Conservation (phyloP, 176 grass and related monocot species). For the Pontederia crassipes region DNA sequence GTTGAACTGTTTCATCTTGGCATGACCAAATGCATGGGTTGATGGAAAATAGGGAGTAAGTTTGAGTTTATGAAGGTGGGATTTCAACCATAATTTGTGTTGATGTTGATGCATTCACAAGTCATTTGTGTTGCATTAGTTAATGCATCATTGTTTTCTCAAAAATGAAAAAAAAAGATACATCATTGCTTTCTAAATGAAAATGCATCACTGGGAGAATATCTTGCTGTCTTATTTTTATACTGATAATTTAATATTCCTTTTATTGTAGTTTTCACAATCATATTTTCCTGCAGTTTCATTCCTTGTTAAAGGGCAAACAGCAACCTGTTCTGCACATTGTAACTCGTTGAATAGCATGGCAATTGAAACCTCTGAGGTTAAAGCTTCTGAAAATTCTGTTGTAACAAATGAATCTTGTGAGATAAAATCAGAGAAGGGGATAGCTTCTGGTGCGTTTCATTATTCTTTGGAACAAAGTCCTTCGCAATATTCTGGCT, state of each 20-base stretch:
- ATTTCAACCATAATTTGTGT: too few relatives aligned
- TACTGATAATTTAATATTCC: conserved; percentile 5
- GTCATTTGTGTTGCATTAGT: too few relatives aligned
- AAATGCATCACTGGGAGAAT: too few relatives aligned
- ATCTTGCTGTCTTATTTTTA: too few relatives aligned
- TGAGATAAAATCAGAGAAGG: conserved; percentile 19
- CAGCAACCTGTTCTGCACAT: background rate
- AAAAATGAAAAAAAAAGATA: too few relatives aligned
- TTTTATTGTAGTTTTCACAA: conserved; percentile 4
- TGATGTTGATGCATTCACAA: too few relatives aligned
- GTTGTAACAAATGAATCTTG: conserved; percentile 26
- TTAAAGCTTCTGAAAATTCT: conserved; percentile 25
- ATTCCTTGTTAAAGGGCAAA: conserved; percentile 54
- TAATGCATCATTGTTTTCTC: too few relatives aligned
- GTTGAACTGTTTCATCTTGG: background rate
- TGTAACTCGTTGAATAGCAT: conserved; percentile 22
- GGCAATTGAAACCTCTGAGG: conserved; percentile 11
- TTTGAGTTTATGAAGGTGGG: too few relatives aligned
- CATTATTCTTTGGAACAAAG: conserved; percentile 21
- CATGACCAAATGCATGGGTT: too few relatives aligned
- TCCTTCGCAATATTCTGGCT: conserved; percentile 21
- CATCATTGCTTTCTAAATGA: too few relatives aligned
- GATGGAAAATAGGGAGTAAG: too few relatives aligned
- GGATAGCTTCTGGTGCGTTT: conserved; percentile 12
- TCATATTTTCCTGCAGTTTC: conserved; percentile 43